These are phyloP conservation scores for Nicotiana paniculata DNA, from an alignment of 257 asterid genomes.

Conservation along the genomic window DNA sequence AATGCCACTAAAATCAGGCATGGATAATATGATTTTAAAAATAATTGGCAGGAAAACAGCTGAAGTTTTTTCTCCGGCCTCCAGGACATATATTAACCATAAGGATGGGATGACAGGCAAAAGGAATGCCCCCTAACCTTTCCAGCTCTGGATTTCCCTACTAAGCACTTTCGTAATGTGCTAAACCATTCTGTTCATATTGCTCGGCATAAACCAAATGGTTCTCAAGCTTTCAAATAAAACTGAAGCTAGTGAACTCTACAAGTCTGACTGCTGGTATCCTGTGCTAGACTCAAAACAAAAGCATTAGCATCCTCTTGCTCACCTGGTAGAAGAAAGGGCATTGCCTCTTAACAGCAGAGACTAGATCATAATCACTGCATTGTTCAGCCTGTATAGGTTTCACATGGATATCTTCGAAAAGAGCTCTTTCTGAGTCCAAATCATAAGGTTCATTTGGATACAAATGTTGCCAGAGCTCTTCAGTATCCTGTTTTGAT, in stretches of 20 bases:
- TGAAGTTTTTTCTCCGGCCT: background rate
- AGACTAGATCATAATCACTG: conserved; percentile 73
- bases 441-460: conserved; percentile 63
- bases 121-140: background rate
- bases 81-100: background rate
- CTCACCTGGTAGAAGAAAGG: conserved; percentile 93
- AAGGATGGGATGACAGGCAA: background rate
- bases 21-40: background rate
- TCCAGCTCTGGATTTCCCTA: background rate
- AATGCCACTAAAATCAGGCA: background rate
- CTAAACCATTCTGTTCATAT: background rate
- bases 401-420: conserved; percentile 16
- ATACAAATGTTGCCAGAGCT: conserved; percentile 52
- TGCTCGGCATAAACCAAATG: background rate
- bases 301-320: background rate
- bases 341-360: conserved; percentile 79
- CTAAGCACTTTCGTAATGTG: background rate
- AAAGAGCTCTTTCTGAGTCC: conserved; percentile 29
- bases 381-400: conserved; percentile 26
- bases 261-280: background rate
- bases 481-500: conserved; percentile 42
- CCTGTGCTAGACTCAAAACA: background rate
- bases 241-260: background rate
- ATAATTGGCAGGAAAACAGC: conserved; percentile 1
- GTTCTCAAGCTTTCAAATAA: background rate